Conservation (phyloP, 1,284 basidiomycete species). For the Leccinum insolens region DNA sequence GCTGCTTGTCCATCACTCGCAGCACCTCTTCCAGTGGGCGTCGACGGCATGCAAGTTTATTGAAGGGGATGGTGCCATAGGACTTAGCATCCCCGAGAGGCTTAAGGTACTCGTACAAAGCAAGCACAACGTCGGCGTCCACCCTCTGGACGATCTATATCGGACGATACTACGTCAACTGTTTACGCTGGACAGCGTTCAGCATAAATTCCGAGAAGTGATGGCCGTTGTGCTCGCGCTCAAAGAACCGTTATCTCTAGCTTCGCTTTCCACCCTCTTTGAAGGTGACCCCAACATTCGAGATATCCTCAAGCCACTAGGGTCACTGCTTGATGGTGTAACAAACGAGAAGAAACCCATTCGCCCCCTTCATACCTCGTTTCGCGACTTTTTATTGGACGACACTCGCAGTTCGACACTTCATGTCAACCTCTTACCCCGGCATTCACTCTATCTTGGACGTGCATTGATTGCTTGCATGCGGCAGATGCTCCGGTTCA, state of each 20-base stretch:
- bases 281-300: slow-evolving; percentile 10
- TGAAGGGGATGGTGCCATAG: slow-evolving; percentile 18
- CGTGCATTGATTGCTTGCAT: slow-evolving; percentile 16
- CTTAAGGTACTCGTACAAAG: slow-evolving; percentile 14
- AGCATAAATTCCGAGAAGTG: slow-evolving; percentile 21
- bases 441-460: slow-evolving; percentile 19
- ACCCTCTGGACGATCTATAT: slow-evolving; percentile 23
- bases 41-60: slow-evolving; percentile 29
- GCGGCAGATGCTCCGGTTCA: slow-evolving; percentile 21
- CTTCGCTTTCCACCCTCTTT: slow-evolving; percentile 16
- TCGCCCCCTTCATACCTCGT: slow-evolving; percentile 25
- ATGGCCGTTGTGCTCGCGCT: slow-evolving; percentile 22
- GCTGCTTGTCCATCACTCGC: slow-evolving; percentile 19
- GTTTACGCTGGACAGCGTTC: slow-evolving; percentile 12
- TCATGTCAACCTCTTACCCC: slow-evolving; percentile 16
- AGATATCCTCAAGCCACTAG: slow-evolving; percentile 25
- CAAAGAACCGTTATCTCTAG: slow-evolving; percentile 22
- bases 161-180: slow-evolving; percentile 23
- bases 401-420: slow-evolving; percentile 21
- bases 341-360: slow-evolving; percentile 21
- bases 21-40: slow-evolving; percentile 27
- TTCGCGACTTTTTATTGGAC: slow-evolving; percentile 20
- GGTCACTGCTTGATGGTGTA: slow-evolving; percentile 20
- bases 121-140: slow-evolving; percentile 1
- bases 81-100: slow-evolving; percentile 14